These are phyloP conservation scores for Paracorniculantispora psalliotae DNA, from an alignment of 2,329 filamentous ascomycete species.

Conservation along the genomic window DNA sequence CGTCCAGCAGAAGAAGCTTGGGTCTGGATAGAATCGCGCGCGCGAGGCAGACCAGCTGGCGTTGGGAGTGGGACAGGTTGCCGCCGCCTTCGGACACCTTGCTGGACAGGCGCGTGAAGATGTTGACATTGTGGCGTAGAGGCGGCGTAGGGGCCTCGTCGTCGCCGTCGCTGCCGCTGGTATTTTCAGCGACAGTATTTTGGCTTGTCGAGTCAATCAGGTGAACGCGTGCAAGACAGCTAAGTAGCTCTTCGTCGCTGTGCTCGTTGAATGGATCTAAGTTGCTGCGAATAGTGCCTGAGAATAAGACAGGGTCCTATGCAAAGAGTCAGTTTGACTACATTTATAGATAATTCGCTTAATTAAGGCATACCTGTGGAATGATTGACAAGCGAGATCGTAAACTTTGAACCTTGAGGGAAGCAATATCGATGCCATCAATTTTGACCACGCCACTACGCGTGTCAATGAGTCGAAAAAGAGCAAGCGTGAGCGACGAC, in stretches of 20 bases:
- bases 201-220: slow-evolving; percentile 38
- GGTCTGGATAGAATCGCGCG: slow-evolving; percentile 58
- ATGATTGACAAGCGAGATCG: slow-evolving; percentile 75
- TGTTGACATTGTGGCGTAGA: slow-evolving; percentile 35
- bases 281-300: slow-evolving; percentile 67
- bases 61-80: slow-evolving; percentile 28
- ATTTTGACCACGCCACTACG: slow-evolving; percentile 60
- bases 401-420: slow-evolving; percentile 63
- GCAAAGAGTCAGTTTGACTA: background rate
- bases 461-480: slow-evolving; percentile 73
- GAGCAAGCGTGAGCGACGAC: slow-evolving; percentile 68
- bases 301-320: slow-evolving; percentile 71
- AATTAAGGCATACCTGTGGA: slow-evolving; percentile 42
- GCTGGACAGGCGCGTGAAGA: slow-evolving; percentile 50
- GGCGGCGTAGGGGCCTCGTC: slow-evolving; percentile 31
- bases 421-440: slow-evolving; percentile 70
- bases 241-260: slow-evolving; percentile 39
- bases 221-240: slow-evolving; percentile 57
- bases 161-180: slow-evolving; percentile 32
- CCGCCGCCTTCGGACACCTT: slow-evolving; percentile 58
- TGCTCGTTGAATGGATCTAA: slow-evolving; percentile 65
- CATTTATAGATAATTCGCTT: background rate
- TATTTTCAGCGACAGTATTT: slow-evolving; percentile 8
- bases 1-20: slow-evolving; percentile 64
- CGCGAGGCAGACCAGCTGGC: slow-evolving; percentile 57